These are phyloP conservation scores for Pochonia chlamydosporia DNA, from an alignment of 2,329 filamentous ascomycete genomes.

Conservation along the genomic window DNA sequence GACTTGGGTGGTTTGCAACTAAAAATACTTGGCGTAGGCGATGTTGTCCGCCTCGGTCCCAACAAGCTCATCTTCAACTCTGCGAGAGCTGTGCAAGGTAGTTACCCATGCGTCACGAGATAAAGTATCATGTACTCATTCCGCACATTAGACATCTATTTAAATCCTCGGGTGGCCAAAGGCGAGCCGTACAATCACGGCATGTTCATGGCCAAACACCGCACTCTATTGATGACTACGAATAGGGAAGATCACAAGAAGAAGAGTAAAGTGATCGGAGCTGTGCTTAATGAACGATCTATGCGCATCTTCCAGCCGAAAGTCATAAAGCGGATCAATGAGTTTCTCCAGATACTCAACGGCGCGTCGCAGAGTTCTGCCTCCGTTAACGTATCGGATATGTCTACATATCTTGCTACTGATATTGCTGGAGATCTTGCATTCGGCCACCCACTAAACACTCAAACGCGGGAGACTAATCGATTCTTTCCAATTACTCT, in stretches of 20 bases:
- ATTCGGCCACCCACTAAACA: not conserved
- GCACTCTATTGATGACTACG: not conserved
- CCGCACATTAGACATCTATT: not conserved
- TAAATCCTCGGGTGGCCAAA: not conserved
- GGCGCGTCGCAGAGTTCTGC: not conserved
- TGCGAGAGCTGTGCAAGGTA: not conserved
- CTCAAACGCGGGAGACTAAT: not conserved
- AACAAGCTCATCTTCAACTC: not conserved
- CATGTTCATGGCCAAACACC: not conserved
- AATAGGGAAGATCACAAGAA: not conserved
- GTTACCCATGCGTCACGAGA: too few species aligned
- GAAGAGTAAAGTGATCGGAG: not conserved
- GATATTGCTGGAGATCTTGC: not conserved
- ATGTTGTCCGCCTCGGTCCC: not conserved
- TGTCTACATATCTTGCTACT: not conserved
- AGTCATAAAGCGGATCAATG: not conserved
- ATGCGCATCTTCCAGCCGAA: not conserved
- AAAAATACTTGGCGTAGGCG: not conserved
- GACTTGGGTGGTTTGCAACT: not conserved
- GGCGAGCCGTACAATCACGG: not conserved
- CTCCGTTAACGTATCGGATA: not conserved
- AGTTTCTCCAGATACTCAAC: not conserved
- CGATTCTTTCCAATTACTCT: not conserved
- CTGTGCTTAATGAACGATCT: not conserved
- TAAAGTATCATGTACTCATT: not conserved